Evolutionary conservation across 192 early-diverging fungal genomes (phyloP).

Genomic region (Gigaspora rosea): DNA sequence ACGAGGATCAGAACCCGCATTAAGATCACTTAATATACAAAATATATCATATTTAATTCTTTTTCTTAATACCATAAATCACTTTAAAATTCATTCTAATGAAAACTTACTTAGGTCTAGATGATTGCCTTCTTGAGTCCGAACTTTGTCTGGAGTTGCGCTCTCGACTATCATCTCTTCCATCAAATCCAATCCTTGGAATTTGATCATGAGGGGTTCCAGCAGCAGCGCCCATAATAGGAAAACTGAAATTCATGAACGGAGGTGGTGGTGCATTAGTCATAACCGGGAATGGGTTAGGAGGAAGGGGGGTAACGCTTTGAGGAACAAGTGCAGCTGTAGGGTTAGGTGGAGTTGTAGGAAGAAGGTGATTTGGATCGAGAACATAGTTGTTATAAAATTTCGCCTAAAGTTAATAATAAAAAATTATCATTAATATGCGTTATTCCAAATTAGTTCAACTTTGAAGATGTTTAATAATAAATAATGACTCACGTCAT

Average conservation of each 20-base stretch:
- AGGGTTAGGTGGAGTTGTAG: slow-evolving; percentile 43
- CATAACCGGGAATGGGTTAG: slow-evolving; percentile 34
- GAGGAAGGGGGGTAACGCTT: slow-evolving; percentile 30
- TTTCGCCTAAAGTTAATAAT: slow-evolving; percentile 40
- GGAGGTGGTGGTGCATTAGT: slow-evolving; percentile 40
- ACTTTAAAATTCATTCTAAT: neutral
- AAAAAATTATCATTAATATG: neutral
- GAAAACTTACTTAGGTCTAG: slow-evolving; percentile 37
- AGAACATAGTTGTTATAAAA: slow-evolving; percentile 89
- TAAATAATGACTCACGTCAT: slow-evolving; percentile 49
- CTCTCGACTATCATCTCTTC: neutral
- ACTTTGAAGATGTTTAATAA: neutral
- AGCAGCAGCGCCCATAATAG: slow-evolving; percentile 42
- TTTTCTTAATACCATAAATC: neutral
- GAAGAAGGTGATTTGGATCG: slow-evolving; percentile 79
- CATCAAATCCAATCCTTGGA: slow-evolving; percentile 61
- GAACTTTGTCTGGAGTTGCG: neutral
- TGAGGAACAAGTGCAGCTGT: slow-evolving; percentile 35
- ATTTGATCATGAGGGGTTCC: slow-evolving; percentile 60
- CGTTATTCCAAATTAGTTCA: neutral
- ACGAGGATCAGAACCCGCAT: slow-evolving; percentile 64
- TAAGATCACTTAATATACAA: slow-evolving; percentile 5
- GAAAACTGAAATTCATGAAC: slow-evolving; percentile 39
- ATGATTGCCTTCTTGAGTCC: neutral
- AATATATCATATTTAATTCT: neutral